These are phyloP conservation scores for Russula dissimulans DNA, from an alignment of 768 basidiomycete species.

Conservation along the genomic window DNA sequence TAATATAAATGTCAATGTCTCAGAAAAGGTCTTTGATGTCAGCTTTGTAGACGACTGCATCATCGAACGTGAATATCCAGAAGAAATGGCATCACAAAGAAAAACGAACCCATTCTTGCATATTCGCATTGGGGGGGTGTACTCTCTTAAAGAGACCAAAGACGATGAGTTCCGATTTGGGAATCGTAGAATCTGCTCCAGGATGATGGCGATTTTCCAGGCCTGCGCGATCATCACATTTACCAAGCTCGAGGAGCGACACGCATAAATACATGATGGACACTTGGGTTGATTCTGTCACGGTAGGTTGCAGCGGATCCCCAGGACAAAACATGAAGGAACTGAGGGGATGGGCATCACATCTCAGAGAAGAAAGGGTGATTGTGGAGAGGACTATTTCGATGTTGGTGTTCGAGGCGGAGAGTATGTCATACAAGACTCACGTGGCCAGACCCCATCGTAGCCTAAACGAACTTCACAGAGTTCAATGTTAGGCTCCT, in stretches of 20 bases:
- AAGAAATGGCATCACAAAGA: background rate
- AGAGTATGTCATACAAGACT: background rate
- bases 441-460: constrained; percentile 9
- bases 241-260: constrained; percentile 14
- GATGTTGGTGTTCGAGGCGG: background rate
- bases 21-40: constrained; percentile 5
- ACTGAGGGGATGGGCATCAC: constrained; percentile 7
- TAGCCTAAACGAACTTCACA: constrained; percentile 17
- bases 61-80: background rate
- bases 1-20: constrained; percentile 13
- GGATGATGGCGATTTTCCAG: background rate
- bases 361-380: constrained; percentile 14
- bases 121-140: background rate
- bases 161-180: constrained; percentile 30
- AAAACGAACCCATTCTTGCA: constrained; percentile 14
- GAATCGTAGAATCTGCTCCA: constrained; percentile 27
- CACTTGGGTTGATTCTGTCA: background rate
- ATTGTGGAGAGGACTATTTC: constrained; percentile 8
- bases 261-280: constrained; percentile 7
- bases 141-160: constrained; percentile 19
- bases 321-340: constrained; percentile 13
- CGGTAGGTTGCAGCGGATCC: background rate
- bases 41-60: background rate
- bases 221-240: constrained; percentile 4
- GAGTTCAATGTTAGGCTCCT: constrained; percentile 13